phyloP scores from a whole-genome alignment of 2,329 filamentous ascomycete genomes.

The Amylocarpus encephaloides region DNA sequence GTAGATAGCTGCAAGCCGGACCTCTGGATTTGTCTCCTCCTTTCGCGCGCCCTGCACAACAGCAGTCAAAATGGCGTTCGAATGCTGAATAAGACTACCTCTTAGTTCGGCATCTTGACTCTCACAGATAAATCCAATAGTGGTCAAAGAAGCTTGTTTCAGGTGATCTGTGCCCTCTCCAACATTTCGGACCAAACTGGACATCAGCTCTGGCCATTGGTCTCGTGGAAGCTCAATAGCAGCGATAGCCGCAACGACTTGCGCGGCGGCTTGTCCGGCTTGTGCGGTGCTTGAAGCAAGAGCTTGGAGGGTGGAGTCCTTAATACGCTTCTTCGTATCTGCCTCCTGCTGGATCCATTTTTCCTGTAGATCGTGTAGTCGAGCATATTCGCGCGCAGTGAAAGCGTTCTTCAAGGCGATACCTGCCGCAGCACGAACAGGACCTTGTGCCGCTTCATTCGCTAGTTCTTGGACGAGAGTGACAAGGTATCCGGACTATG shows the following conservation, averaged over 20 bases:
- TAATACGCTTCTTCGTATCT: slow-evolving; percentile 80
- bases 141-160: slow-evolving; percentile 89
- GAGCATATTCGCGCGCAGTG: slow-evolving; percentile 80
- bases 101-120: slow-evolving; percentile 84
- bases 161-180: slow-evolving; percentile 78
- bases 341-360: slow-evolving; percentile 86
- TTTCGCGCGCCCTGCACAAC: slow-evolving; percentile 96
- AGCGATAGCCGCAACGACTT: slow-evolving; percentile 92
- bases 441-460: slow-evolving; percentile 75
- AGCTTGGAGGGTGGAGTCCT: slow-evolving; percentile 84
- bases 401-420: slow-evolving; percentile 98
- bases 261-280: slow-evolving; percentile 83
- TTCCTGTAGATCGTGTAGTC: slow-evolving; percentile 82
- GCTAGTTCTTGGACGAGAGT: slow-evolving; percentile 91
- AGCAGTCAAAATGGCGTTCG: slow-evolving; percentile 94
- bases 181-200: slow-evolving; percentile 83
- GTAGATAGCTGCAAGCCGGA: slow-evolving; percentile 86
- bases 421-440: slow-evolving; percentile 90
- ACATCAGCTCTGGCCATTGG: slow-evolving; percentile 92
- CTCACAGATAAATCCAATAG: slow-evolving; percentile 99
- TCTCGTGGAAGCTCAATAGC: slow-evolving; percentile 88
- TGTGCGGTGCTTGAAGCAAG: slow-evolving; percentile 71
- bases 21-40: slow-evolving; percentile 86
- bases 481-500: slow-evolving; percentile 81
- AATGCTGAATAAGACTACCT: slow-evolving; percentile 74